Conservation (phyloP, 306 rosid genomes). For the Vigna trinervia region DNA sequence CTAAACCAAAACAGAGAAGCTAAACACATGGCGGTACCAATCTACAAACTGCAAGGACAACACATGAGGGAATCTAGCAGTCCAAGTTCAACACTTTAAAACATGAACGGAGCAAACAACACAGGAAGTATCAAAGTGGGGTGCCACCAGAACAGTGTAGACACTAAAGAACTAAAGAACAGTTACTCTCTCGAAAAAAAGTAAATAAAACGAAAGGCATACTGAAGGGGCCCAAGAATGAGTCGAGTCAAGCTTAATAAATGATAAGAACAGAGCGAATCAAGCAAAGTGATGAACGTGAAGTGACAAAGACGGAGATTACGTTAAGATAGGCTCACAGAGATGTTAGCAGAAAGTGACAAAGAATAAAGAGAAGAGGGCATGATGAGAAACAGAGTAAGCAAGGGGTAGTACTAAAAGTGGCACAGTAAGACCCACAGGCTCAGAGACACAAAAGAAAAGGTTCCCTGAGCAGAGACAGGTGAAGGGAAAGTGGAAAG, state of each 20-base stretch:
- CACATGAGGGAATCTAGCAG: neutral
- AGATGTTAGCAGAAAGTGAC: conserved; percentile 4
- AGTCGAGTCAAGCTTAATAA: neutral
- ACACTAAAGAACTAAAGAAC: neutral
- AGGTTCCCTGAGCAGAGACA: conserved; percentile 31
- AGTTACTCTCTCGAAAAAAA: neutral
- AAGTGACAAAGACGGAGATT: neutral
- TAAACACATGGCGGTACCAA: neutral
- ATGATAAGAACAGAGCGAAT: neutral
- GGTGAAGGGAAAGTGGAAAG: neutral
- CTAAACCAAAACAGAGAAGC: neutral
- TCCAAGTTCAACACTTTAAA: too few species aligned
- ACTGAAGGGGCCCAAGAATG: neutral
- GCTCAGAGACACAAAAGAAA: neutral
- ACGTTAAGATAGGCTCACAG: neutral
- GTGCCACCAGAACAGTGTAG: neutral
- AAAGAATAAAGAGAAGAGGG: conserved; percentile 18
- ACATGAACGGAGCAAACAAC: neutral
- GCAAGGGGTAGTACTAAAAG: conserved; percentile 6
- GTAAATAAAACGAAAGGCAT: neutral
- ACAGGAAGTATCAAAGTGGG: neutral
- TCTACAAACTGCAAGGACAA: neutral
- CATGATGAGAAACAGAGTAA: neutral
- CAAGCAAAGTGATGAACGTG: neutral
- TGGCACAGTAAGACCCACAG: conserved; percentile 43